Evolutionary conservation across 139 green algal genomes (phyloP).

Genomic region (Pseudopediastrum boryanum): DNA sequence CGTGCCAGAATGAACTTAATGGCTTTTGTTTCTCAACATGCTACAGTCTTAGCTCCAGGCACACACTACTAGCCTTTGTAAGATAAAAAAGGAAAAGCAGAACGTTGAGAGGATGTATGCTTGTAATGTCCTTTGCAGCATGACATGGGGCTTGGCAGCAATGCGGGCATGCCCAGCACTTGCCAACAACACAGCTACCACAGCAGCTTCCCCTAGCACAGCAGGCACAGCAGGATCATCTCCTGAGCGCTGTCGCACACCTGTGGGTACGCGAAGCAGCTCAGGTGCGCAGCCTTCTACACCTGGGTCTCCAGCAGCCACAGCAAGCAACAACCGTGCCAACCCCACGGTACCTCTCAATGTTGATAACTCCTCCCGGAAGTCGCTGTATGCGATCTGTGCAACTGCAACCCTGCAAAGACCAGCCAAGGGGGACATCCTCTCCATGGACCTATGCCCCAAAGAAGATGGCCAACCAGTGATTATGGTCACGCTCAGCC

Average conservation of each 20-base stretch:
- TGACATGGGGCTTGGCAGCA: conserved; percentile 46
- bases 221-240: not conserved
- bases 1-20: too few species aligned
- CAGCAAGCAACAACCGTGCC: conserved; percentile 21
- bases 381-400: conserved; percentile 60
- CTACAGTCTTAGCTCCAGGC: too few species aligned
- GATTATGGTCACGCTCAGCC: conserved; percentile 50
- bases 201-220: too few species aligned
- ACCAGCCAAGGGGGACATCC: conserved; percentile 41
- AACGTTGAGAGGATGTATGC: not conserved
- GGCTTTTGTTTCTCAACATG: too few species aligned
- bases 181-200: not conserved
- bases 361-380: conserved; percentile 54
- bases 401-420: conserved; percentile 27
- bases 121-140: conserved; percentile 22
- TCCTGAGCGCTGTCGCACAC: not conserved
- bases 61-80: too few species aligned
- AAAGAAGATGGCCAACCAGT: conserved; percentile 63
- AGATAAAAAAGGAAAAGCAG: not conserved
- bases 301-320: too few species aligned
- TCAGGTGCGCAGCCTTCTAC: too few species aligned
- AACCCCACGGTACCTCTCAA: conserved; percentile 25
- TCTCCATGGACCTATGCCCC: conserved; percentile 60
- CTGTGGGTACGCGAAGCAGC: not conserved
- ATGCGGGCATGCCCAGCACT: conserved; percentile 31